Conservation (phyloP, 2,329 filamentous ascomycete species). For the Fusarium musae region DNA sequence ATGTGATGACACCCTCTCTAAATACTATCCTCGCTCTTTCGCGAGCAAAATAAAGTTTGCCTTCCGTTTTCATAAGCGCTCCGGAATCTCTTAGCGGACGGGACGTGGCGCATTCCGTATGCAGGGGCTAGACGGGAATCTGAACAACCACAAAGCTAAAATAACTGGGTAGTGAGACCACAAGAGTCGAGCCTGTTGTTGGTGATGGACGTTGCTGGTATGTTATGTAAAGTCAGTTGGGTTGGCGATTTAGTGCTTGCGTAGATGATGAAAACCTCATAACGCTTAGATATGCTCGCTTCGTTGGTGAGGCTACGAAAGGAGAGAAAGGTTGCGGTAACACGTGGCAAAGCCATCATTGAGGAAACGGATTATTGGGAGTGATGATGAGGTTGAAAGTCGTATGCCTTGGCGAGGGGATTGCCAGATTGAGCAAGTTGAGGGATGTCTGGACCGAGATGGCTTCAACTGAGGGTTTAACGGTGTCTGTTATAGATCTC, state of each 20-base stretch:
- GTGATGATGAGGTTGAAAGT: rapidly evolving
- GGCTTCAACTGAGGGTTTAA: neutral
- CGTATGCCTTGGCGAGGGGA: no score
- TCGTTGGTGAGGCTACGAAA: neutral
- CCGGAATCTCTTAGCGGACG: neutral
- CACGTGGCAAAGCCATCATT: neutral
- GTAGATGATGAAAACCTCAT: neutral
- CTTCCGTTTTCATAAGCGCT: neutral
- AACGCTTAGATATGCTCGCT: neutral
- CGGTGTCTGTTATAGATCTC: no score
- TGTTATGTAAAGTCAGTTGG: neutral
- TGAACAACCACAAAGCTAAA: neutral
- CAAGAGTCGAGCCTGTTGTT: neutral
- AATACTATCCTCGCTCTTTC: neutral
- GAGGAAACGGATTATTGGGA: neutral
- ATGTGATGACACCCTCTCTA: neutral
- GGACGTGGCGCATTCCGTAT: neutral
- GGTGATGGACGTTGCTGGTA: neutral
- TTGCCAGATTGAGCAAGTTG: neutral
- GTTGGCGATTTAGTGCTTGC: neutral
- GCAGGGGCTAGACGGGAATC: neutral
- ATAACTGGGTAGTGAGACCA: neutral
- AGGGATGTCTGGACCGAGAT: neutral
- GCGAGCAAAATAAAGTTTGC: neutral
- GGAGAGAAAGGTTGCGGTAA: neutral